Evolutionary conservation across 352 stramenopile genomes (phyloP).

Genomic region (Phytophthora pisi): DNA sequence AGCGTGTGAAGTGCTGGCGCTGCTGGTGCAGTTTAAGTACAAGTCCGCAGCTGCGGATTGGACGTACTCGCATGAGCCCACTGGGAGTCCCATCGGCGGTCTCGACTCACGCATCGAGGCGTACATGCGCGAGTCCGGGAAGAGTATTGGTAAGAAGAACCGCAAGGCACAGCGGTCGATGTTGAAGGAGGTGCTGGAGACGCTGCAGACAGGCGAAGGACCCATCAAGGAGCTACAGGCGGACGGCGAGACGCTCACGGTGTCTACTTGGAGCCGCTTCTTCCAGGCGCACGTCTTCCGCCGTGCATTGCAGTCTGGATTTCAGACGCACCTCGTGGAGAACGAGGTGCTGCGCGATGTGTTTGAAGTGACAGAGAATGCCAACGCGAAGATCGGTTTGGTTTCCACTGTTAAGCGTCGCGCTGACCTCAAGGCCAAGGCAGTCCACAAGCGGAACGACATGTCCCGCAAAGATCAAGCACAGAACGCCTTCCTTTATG

Average conservation of each 20-base stretch:
- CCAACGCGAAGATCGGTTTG: slow-evolving; percentile 53
- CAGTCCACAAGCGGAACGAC: slow-evolving; percentile 62
- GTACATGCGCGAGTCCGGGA: slow-evolving; percentile 71
- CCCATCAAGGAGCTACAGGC: slow-evolving; percentile 60
- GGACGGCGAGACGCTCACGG: slow-evolving; percentile 53
- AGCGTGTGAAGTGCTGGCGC: slow-evolving; percentile 61
- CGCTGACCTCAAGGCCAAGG: slow-evolving; percentile 51
- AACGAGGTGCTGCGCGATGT: slow-evolving; percentile 65
- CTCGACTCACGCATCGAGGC: slow-evolving; percentile 57
- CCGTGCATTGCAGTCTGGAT: slow-evolving; percentile 55
- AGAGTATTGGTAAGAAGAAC: slow-evolving; percentile 79
- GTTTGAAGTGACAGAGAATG: slow-evolving; percentile 64
- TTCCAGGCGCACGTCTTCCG: slow-evolving; percentile 72
- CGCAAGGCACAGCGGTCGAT: slow-evolving; percentile 65
- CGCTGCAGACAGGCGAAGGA: slow-evolving; percentile 57
- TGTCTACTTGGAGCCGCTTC: slow-evolving; percentile 68
- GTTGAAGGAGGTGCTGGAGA: slow-evolving; percentile 75
- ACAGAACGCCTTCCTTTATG: slow-evolving; percentile 75
- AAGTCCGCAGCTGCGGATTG: slow-evolving; percentile 35
- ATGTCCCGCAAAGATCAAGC: slow-evolving; percentile 55
- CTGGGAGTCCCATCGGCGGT: slow-evolving; percentile 47
- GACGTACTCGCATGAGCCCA: slow-evolving; percentile 54
- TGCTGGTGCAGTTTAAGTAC: slow-evolving; percentile 75
- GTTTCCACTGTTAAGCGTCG: slow-evolving; percentile 54
- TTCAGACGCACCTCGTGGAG: slow-evolving; percentile 63